phyloP scores from a whole-genome alignment of 108 stramenopile species.

The Cyclostephanos tholiformis region DNA sequence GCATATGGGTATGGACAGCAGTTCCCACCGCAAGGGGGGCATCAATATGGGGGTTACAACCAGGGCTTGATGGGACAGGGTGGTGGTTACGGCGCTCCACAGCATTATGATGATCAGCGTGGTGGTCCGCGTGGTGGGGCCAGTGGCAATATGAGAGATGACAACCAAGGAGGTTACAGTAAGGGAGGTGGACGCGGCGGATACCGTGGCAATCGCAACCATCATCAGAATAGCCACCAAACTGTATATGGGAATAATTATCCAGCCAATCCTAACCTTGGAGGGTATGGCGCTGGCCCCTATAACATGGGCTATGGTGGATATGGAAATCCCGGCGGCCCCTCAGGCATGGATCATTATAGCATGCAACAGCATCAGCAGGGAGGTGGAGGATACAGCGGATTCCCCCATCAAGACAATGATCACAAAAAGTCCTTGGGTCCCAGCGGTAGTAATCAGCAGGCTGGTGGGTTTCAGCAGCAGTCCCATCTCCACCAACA shows the following conservation, averaged over 20 bases:
- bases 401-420: conserved; percentile 60
- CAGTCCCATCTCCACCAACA: conserved; percentile 68
- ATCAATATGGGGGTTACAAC: conserved; percentile 63
- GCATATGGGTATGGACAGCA: conserved; percentile 72
- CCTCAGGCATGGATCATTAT: conserved; percentile 67
- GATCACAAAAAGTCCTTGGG: conserved; percentile 60
- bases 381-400: conserved; percentile 53
- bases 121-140: conserved; percentile 30
- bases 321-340: conserved; percentile 56
- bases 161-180: conserved; percentile 73
- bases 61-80: conserved; percentile 71
- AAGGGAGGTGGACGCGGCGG: conserved; percentile 65
- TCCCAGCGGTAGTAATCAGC: conserved; percentile 43
- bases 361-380: conserved; percentile 50
- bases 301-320: conserved; percentile 73
- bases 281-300: conserved; percentile 69
- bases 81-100: conserved; percentile 75
- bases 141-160: conserved; percentile 59
- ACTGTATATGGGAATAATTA: conserved; percentile 73
- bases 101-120: conserved; percentile 69
- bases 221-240: conserved; percentile 59
- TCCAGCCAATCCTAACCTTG: conserved; percentile 50
- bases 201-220: conserved; percentile 62
- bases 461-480: conserved; percentile 42
- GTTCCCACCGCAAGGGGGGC: conserved; percentile 62